Conservation (phyloP, 1,139 yeast species). For the Pichia sp. region DNA sequence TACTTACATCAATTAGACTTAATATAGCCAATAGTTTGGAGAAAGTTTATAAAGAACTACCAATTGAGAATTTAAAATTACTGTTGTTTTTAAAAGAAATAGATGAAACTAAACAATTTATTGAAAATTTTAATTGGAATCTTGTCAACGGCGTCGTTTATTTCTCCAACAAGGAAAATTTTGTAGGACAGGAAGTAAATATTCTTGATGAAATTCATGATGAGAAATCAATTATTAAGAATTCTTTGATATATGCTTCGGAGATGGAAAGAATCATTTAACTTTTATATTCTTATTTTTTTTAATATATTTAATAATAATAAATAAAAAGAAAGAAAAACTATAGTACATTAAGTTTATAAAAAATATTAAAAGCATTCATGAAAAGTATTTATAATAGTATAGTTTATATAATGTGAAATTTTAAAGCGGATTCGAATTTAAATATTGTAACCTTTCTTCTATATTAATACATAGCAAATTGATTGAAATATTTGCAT, state of each 20-base stretch:
- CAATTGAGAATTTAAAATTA: constrained; percentile 77
- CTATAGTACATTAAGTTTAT: neutral
- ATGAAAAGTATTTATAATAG: neutral
- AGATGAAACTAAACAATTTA: constrained; percentile 55
- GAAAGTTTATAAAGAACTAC: constrained; percentile 67
- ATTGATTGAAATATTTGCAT: constrained; percentile 17
- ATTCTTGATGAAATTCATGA: constrained; percentile 32
- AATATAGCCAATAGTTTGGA: constrained; percentile 89
- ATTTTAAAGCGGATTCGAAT: neutral
- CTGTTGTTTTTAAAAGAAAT: constrained; percentile 68
- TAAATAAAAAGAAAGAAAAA: neutral
- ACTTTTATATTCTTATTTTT: constrained; percentile 6
- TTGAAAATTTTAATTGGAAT: constrained; percentile 60
- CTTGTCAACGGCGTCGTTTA: constrained; percentile 52
- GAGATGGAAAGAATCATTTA: constrained; percentile 83
- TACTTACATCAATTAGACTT: constrained; percentile 69
- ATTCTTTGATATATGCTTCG: constrained; percentile 71
- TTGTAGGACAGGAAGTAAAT: constrained; percentile 13
- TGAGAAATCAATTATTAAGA: constrained; percentile 47
- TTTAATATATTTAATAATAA: neutral
- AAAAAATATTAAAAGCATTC: neutral
- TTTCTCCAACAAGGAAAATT: constrained; percentile 38
- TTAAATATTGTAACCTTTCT: constrained; percentile 20
- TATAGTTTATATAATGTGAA: no score
- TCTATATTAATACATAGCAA: constrained; percentile 24